Conservation (phyloP, 768 basidiomycete species). For the Stropharia rugosoannulata region DNA sequence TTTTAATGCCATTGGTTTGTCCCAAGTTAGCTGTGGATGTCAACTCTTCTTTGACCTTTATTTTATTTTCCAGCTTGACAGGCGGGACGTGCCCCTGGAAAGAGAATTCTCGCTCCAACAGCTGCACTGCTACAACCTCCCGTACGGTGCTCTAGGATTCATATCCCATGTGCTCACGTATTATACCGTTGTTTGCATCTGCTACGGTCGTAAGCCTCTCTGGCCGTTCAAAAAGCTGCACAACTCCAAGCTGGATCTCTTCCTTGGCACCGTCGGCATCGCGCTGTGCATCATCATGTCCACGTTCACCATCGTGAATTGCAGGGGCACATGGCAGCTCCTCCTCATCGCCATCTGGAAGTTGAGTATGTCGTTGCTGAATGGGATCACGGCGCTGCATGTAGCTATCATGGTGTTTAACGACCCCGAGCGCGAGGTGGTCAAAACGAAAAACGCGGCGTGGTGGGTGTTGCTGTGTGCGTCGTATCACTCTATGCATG, state of each 20-base stretch:
- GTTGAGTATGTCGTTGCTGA: conserved; percentile 25
- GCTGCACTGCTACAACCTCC: conserved; percentile 25
- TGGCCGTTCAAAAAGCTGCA: conserved; percentile 21
- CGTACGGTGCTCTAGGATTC: conserved; percentile 25
- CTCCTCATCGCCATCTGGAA: conserved; percentile 26
- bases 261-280: conserved; percentile 19
- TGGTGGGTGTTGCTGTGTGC: conserved; percentile 25
- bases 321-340: conserved; percentile 25
- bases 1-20: no score
- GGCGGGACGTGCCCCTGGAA: conserved; percentile 8
- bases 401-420: conserved; percentile 21
- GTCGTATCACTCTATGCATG: not conserved
- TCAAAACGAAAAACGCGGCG: conserved; percentile 16
- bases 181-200: conserved; percentile 23
- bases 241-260: conserved; percentile 20
- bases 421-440: conserved; percentile 14
- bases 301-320: conserved; percentile 23
- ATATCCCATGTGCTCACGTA: conserved; percentile 25
- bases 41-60: not conserved
- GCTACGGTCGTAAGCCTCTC: conserved; percentile 23
- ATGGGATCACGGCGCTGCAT: conserved; percentile 21
- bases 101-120: conserved; percentile 19
- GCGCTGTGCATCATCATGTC: conserved; percentile 22
- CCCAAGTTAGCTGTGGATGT: no score
- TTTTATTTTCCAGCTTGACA: not conserved